A percentile compares a stretch with the other conserved stretches of the same genome.
phyloP scores from a whole-genome alignment of 2,329 filamentous ascomycete species.

The Trichoderma koningii region DNA sequence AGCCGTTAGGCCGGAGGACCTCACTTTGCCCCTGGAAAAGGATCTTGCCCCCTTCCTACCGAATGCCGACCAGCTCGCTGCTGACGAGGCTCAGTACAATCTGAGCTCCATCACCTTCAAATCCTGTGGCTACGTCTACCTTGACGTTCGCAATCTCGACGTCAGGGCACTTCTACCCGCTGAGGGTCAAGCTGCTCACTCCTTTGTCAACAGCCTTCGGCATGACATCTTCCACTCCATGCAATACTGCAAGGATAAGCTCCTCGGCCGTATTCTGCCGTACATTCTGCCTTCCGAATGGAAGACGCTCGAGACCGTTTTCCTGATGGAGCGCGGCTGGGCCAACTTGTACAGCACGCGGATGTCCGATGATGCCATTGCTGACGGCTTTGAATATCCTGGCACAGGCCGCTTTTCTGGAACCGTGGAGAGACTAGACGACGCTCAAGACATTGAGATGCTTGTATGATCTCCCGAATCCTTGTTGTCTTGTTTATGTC shows the following conservation, averaged over 20 bases:
- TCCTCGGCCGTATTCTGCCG: conserved; percentile 42
- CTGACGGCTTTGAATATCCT: conserved; percentile 42
- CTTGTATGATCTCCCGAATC: neutral
- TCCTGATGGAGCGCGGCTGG: conserved; percentile 45
- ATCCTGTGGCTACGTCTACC: conserved; percentile 62
- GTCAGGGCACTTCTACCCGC: conserved; percentile 41
- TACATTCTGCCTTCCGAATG: conserved; percentile 38
- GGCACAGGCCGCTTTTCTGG: conserved; percentile 48
- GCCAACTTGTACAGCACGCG: conserved; percentile 38
- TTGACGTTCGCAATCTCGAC: conserved; percentile 44
- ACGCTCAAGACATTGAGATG: neutral
- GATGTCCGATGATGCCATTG: conserved; percentile 38
- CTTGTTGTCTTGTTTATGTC: conserved; percentile 2
- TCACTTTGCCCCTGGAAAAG: neutral
- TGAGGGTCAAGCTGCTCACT: neutral
- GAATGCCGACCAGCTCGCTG: conserved; percentile 27
- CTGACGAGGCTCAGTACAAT: conserved; percentile 37
- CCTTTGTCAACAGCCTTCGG: conserved; percentile 15
- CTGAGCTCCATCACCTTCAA: conserved; percentile 52
- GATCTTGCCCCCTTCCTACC: conserved; percentile 10
- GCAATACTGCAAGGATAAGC: conserved; percentile 42
- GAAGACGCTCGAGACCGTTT: conserved; percentile 36
- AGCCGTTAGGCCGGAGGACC: neutral
- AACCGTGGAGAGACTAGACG: conserved; percentile 31
- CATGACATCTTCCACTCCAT: conserved; percentile 37